Conservation (phyloP, 2,329 filamentous ascomycete species). For the Fusarium solani-melongenae region DNA sequence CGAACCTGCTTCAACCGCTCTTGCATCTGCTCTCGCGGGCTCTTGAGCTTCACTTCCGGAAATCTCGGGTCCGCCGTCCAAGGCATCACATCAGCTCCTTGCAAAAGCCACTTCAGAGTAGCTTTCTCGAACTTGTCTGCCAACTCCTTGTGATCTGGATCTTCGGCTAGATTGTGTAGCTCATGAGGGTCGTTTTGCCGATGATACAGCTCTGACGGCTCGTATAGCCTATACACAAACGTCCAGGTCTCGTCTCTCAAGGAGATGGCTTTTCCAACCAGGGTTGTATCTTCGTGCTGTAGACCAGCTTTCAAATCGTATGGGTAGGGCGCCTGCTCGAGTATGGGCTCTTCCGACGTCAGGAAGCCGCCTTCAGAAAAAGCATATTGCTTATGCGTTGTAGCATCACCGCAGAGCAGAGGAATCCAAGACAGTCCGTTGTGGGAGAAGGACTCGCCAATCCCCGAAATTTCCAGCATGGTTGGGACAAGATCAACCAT, state of each 20-base stretch:
- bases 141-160: slow-evolving; percentile 37
- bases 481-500: slow-evolving; percentile 61
- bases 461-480: slow-evolving; percentile 51
- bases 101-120: slow-evolving; percentile 53
- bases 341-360: slow-evolving; percentile 55
- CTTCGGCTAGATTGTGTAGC: slow-evolving; percentile 52
- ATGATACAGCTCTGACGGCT: slow-evolving; percentile 57
- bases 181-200: slow-evolving; percentile 51
- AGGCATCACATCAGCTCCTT: slow-evolving; percentile 50
- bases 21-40: slow-evolving; percentile 45
- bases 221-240: slow-evolving; percentile 58
- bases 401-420: slow-evolving; percentile 36
- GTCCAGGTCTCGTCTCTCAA: slow-evolving; percentile 52
- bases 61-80: slow-evolving; percentile 50
- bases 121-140: slow-evolving; percentile 41
- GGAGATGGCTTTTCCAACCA: slow-evolving; percentile 57
- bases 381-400: slow-evolving; percentile 52
- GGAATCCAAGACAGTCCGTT: slow-evolving; percentile 52
- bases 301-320: slow-evolving; percentile 59
- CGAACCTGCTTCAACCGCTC: slow-evolving; percentile 30
- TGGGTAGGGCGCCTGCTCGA: slow-evolving; percentile 56
- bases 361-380: slow-evolving; percentile 60
- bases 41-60: slow-evolving; percentile 48
- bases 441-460: slow-evolving; percentile 54
- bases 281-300: slow-evolving; percentile 56